Conservation (phyloP, 2,329 filamentous ascomycete species). For the Talaromyces sp. region DNA sequence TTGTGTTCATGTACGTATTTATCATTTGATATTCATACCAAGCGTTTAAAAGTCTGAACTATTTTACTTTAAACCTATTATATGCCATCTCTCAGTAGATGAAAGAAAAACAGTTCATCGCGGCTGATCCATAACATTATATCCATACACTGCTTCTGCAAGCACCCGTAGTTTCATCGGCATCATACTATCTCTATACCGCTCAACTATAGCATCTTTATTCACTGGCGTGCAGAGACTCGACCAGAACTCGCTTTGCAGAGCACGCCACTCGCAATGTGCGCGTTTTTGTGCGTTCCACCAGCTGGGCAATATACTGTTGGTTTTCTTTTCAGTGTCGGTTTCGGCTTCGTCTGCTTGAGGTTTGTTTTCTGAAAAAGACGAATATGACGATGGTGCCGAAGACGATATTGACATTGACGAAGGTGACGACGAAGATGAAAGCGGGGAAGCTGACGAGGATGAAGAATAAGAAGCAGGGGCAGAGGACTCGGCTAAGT, state of each 20-base stretch:
- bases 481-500: constrained; percentile 18
- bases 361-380: not conserved
- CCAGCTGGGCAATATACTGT: constrained; percentile 37
- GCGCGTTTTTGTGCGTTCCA: constrained; percentile 36
- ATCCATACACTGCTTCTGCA: constrained; percentile 36
- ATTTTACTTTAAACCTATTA: not conserved
- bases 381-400: not conserved
- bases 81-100: not conserved
- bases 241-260: constrained; percentile 21
- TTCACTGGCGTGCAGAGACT: constrained; percentile 20
- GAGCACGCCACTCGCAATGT: constrained; percentile 34
- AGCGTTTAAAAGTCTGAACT: not conserved
- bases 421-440: not conserved
- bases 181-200: constrained; percentile 40
- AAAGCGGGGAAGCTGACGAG: not conserved
- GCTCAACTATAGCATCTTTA: constrained; percentile 34
- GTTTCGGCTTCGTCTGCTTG: not conserved
- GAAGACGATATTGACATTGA: constrained; percentile 1
- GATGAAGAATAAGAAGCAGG: not conserved
- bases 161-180: constrained; percentile 49
- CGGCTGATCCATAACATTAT: constrained; percentile 6
- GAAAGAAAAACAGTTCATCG: not conserved
- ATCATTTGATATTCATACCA: not conserved
- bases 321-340: constrained; percentile 8
- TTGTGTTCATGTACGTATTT: not conserved